Base-by-base conservation (phyloP, 345 rosid species). In the Cardamine resedifolia region DNA sequence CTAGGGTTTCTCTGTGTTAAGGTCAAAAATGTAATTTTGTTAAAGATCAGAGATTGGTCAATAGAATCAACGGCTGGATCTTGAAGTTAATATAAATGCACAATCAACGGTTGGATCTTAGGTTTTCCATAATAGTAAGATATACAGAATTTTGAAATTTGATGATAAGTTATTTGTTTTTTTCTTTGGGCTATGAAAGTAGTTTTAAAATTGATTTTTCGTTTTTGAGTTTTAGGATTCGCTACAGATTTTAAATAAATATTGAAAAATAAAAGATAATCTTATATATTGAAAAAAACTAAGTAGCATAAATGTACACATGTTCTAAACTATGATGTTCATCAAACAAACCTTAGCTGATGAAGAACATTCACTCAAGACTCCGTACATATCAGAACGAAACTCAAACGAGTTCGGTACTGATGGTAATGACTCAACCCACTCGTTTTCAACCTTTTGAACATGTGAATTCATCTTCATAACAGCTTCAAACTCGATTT, bases 361-460 rank as follows among this genome's bases (percentile, higher is more conserved):
- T 57, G 86, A 77, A 21, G 76, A 72, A 73, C 86, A 83, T 30
- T 77, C 70, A 56, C 83, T 79, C 58, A 90, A 36, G 51, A 82
- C 79, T 79, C 83, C 71, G 70, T 65, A 82, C 16, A 93, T 78
- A 24, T 92, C 82, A 76, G 83, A 84, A 31, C 20, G 77, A 27
- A 93, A 78, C 78, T 83, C 88, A 11, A 47, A 75, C 6, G 97
- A 89, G 82, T 90, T 94, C 0, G 86, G 85, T 20, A 80, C 76
- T 5, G 88, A 71, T 6, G 97, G 92, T 28, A 75, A 52, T 4
- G 83, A 75, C 39, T 87, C 79, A 7, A 85, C 67, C 91, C 96
- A 93, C 71, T 90, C 85, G 26, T 89, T 86, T 26, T 82, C 87
- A 18, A 80, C 86, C 74, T 80, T 66, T 76, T 85, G 72, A 15